Conservation (phyloP, 23 red algal species). For the Rhodosorus marinus region DNA sequence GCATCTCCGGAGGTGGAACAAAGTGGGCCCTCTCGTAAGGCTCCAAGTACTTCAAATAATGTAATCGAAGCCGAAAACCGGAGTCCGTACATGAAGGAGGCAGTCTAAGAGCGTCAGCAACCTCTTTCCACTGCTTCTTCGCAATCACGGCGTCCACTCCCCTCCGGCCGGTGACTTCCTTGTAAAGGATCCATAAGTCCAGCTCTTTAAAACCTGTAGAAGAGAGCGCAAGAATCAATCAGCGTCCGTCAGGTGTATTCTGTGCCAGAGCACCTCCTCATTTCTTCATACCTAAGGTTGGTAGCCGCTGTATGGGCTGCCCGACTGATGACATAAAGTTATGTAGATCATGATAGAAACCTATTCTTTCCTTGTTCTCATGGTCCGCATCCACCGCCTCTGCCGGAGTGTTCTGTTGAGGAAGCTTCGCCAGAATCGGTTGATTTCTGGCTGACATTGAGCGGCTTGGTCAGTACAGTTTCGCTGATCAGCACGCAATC, state of each 20-base stretch:
- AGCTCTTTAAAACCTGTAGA: slow-evolving; percentile 51
- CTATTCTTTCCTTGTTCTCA: background rate
- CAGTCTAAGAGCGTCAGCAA: slow-evolving; percentile 64
- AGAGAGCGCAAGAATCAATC: background rate
- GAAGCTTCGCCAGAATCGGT: no score
- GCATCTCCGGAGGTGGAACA: background rate
- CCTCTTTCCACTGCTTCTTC: slow-evolving; percentile 85
- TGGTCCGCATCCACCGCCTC: no score
- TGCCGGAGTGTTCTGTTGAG: no score
- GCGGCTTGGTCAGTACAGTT: no score
- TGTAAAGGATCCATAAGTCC: slow-evolving; percentile 52
- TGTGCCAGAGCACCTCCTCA: no score
- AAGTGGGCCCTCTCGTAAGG: slow-evolving; percentile 42
- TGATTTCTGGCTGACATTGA: no score
- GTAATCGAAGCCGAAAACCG: slow-evolving; percentile 63
- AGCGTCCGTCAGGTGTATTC: background rate
- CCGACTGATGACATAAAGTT: slow-evolving; percentile 17
- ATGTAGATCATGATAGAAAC: slow-evolving; percentile 25
- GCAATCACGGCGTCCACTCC: slow-evolving; percentile 68
- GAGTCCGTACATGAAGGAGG: slow-evolving; percentile 67
- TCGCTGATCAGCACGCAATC: no score
- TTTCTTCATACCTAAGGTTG: no score
- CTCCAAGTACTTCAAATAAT: slow-evolving; percentile 66
- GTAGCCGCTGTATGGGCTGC: slow-evolving; percentile 35
- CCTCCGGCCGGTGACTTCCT: slow-evolving; percentile 44